phyloP scores from a whole-genome alignment of 768 basidiomycete genomes.

The Exsudoporus frostii region DNA sequence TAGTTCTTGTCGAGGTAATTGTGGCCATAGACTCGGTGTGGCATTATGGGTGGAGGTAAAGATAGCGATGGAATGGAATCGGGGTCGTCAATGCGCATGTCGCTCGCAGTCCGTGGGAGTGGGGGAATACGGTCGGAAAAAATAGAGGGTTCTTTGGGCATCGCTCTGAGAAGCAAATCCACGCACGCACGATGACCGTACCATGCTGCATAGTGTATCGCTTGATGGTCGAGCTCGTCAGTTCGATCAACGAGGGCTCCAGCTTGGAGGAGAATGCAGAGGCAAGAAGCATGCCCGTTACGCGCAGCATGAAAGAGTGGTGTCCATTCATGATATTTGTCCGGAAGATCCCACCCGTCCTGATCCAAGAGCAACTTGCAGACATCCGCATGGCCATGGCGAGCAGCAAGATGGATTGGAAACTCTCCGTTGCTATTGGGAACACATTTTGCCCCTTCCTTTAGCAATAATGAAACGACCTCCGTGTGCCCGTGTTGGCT shows the following conservation, averaged over 20 bases:
- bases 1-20: constrained; percentile 87
- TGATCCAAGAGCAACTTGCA: constrained; percentile 72
- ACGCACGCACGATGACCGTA: constrained; percentile 80
- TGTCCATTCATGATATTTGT: constrained; percentile 99
- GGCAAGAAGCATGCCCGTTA: constrained; percentile 73
- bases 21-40: constrained; percentile 95
- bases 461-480: constrained; percentile 73
- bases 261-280: constrained; percentile 75
- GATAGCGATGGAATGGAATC: constrained; percentile 94
- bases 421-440: constrained; percentile 96
- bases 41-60: constrained; percentile 96
- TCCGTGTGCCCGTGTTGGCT: constrained; percentile 86
- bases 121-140: constrained; percentile 17
- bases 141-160: constrained; percentile 20
- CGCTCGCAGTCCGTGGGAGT: constrained; percentile 28
- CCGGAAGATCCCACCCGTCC: constrained; percentile 80
- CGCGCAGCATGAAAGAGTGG: constrained; percentile 94
- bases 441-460: constrained; percentile 71
- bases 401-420: constrained; percentile 93
- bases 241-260: constrained; percentile 69
- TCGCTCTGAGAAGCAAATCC: constrained; percentile 49
- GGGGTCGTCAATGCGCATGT: constrained; percentile 59
- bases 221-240: constrained; percentile 83
- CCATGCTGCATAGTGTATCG: constrained; percentile 96
- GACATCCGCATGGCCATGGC: constrained; percentile 85